Base-by-base conservation (phyloP, 495 filamentous ascomycete genomes). In the Podospora fimiseda region DNA sequence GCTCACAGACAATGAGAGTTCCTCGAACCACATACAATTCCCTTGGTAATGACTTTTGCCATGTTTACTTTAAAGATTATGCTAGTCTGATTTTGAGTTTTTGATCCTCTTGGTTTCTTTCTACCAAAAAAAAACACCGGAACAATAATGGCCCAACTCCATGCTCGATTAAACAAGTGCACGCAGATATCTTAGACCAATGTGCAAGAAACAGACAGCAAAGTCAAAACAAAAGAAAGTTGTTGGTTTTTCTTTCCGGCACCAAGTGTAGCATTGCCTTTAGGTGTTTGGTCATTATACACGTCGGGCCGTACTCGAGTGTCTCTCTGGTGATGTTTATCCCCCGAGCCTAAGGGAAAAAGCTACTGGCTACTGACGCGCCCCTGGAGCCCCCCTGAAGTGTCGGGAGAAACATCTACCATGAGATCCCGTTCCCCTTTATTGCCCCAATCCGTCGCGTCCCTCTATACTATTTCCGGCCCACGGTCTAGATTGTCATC, bases 161-260 rank as follows among this genome's bases (percentile, higher is more conserved):
- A 53, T 62, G 46, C 57, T 61, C 55, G 27, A 60, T 64, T 61
- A 67, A 59, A 57, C 48, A 58, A 51, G 56, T 59, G 50, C 53
- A 53, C 42, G 44, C 57, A 11, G 60, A 53, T 60, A 60, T 54
- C 24, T 42, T 54, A 57, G 50, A 55, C 53, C 59, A 64, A 63
- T 65, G 58, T 65, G 64, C 60, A 67, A 57, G 51, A 48, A 63
- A 60, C 50, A 58, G 53, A 56, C 58, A 36, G 56, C 49, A 52
- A 57, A 11, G 52, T 42, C 53, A 42, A 20, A 46, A 19, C 15
- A 51, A 52, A 44, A n/a, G 40, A 6, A 15, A 36, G 42, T 52
- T 58, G 51, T 50, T 58, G 18, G 42, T 52, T 58, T 52, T 50
- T 58, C 53, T 54, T 59, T 53, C 56, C 49, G 22, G 48, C 60